These are phyloP conservation scores for Magnolia changhungtana DNA, from an alignment of 164 flowering plant species.

Conservation along the genomic window DNA sequence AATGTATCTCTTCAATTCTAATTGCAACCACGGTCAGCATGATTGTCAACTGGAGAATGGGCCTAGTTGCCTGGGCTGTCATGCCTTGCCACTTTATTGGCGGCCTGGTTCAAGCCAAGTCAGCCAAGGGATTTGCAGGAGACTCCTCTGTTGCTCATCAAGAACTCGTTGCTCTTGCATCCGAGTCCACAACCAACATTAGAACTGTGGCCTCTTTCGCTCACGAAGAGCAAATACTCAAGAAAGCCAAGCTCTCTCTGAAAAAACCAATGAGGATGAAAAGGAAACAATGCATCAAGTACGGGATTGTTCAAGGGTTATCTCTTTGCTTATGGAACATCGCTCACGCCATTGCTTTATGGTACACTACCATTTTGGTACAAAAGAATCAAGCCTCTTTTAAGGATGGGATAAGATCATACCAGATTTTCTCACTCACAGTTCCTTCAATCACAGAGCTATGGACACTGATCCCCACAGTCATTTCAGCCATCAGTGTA, in stretches of 20 bases:
- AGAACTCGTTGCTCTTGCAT: conserved; percentile 47
- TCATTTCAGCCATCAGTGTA: conserved; percentile 48
- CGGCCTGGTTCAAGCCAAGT: conserved; percentile 69
- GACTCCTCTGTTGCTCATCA: conserved; percentile 45
- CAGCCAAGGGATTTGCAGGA: conserved; percentile 61
- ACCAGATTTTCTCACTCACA: conserved; percentile 74
- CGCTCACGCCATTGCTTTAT: conserved; percentile 75
- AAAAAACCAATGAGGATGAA: conserved; percentile 39
- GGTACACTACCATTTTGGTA: conserved; percentile 63
- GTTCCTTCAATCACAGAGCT: conserved; percentile 76
- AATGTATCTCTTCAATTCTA: conserved; percentile 71
- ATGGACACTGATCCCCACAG: conserved; percentile 67
- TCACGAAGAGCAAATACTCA: conserved; percentile 58
- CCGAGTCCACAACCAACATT: conserved; percentile 62
- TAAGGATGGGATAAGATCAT: conserved; percentile 58
- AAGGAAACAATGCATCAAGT: conserved; percentile 52
- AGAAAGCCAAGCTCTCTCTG: conserved; percentile 39
- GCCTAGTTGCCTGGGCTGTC: conserved; percentile 79
- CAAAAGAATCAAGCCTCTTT: conserved; percentile 44
- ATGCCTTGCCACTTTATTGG: conserved; percentile 89
- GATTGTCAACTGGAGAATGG: conserved; percentile 66
- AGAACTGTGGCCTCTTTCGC: conserved; percentile 65
- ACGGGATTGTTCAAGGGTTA: conserved; percentile 60
- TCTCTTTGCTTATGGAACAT: conserved; percentile 68
- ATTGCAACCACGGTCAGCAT: conserved; percentile 73